A percentile compares a stretch with the other conserved stretches of the same genome.
phyloP scores from a whole-genome alignment of 2,329 filamentous ascomycete genomes.

The Sporothrix euskadiensis region DNA sequence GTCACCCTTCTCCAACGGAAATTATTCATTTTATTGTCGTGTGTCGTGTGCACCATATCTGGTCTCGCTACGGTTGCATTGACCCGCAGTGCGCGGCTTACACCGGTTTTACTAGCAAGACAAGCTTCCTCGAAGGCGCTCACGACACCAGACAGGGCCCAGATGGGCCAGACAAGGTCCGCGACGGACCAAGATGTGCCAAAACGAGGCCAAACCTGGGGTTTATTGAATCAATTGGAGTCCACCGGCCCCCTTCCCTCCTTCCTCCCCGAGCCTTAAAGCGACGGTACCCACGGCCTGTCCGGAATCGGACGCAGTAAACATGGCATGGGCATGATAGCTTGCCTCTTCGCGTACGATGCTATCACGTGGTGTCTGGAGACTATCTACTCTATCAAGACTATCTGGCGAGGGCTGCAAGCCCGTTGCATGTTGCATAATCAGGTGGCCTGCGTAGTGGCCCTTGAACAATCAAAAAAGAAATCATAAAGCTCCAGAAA shows the following conservation, averaged over 20 bases:
- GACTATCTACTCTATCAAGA: slow-evolving; percentile 7
- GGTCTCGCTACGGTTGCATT: not conserved
- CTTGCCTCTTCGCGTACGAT: not conserved
- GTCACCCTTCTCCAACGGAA: not conserved
- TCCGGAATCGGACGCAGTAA: not conserved
- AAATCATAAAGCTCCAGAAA: not conserved
- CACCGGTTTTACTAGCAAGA: slow-evolving; percentile 6
- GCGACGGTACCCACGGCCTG: slow-evolving; percentile 3
- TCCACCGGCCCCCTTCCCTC: not conserved
- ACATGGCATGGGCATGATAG: not conserved
- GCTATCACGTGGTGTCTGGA: slow-evolving; percentile 7
- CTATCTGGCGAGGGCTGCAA: not conserved
- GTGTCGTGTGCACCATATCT: not conserved
- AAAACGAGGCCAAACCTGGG: not conserved
- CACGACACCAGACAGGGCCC: not conserved
- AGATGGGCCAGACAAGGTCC: not conserved
- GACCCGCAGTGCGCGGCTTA: not conserved
- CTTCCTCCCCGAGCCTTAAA: slow-evolving; percentile 1
- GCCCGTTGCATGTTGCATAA: not conserved
- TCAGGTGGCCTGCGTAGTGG: not conserved
- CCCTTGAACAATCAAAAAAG: not conserved
- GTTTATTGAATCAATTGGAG: not conserved
- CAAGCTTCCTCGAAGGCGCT: not conserved
- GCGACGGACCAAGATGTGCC: not conserved
- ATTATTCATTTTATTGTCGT: slow-evolving; percentile 3